A percentile compares a stretch with the other conserved stretches of the same genome.
Evolutionary conservation across 1,284 basidiomycete genomes (phyloP).

Genomic region (Sanghuangporus sanghuang): DNA sequence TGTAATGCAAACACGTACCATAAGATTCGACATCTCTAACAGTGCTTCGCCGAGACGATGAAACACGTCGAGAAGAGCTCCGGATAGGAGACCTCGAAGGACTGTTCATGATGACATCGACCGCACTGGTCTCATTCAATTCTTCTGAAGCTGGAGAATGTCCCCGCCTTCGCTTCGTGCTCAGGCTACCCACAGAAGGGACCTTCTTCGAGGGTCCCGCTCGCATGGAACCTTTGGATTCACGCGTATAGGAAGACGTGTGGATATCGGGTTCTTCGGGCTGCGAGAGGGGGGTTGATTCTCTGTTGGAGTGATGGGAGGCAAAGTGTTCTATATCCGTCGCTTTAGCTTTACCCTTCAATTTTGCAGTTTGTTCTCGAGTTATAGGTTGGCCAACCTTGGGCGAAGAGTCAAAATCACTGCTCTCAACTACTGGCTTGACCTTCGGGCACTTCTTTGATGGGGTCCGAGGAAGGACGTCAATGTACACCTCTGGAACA

Average conservation of each 20-base stretch:
- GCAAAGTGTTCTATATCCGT: background rate
- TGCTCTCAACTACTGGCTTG: background rate
- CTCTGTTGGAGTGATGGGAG: background rate
- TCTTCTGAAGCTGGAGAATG: background rate
- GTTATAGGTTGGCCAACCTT: background rate
- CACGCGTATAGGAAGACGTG: background rate
- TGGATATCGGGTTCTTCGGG: background rate
- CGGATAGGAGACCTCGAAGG: too few species aligned
- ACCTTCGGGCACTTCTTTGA: background rate
- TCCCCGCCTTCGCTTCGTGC: slow-evolving; percentile 5
- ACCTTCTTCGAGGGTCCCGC: background rate
- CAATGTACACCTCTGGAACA: slow-evolving; percentile 6
- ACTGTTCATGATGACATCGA: too few species aligned
- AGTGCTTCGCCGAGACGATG: background rate
- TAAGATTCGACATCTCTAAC: background rate
- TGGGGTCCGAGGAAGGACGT: background rate
- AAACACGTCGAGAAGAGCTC: background rate
- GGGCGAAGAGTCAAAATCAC: background rate
- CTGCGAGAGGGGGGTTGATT: background rate
- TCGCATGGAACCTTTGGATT: background rate
- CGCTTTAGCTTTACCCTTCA: slow-evolving; percentile 7
- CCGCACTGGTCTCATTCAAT: too few species aligned
- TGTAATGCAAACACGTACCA: background rate
- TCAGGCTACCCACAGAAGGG: background rate
- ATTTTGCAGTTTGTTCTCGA: background rate